Evolutionary conservation across 805 yeast genomes (phyloP).

Genomic region (Torulaspora quercuum): DNA sequence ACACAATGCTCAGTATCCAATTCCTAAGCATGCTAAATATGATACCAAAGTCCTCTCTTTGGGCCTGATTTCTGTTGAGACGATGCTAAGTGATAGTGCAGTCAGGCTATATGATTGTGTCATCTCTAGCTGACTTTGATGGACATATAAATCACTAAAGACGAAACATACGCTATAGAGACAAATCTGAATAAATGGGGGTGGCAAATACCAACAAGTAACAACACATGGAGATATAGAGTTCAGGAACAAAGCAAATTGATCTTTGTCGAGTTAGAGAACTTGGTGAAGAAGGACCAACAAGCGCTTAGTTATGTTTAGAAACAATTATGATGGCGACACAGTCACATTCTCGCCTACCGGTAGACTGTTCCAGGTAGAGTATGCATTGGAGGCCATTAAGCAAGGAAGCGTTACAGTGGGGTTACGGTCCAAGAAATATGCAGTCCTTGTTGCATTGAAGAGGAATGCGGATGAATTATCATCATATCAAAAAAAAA

Average conservation of each 20-base stretch:
- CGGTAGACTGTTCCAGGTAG: slow-evolving; percentile 96
- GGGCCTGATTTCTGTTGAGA: not conserved
- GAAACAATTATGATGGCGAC: slow-evolving; percentile 98
- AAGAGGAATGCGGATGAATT: slow-evolving; percentile 96
- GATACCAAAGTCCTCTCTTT: not conserved
- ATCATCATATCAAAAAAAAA: slow-evolving; percentile 93
- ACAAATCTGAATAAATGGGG: no score
- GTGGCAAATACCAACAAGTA: no score
- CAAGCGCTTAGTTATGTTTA: slow-evolving; percentile 66
- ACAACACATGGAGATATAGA: no score
- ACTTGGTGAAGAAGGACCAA: no score
- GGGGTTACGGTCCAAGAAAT: slow-evolving; percentile 79
- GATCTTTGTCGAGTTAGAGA: no score
- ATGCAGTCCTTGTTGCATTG: slow-evolving; percentile 89
- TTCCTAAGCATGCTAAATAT: slow-evolving; percentile 11
- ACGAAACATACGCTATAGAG: no score
- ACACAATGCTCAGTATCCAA: slow-evolving; percentile 27
- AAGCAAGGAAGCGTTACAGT: slow-evolving; percentile 98
- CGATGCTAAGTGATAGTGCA: no score
- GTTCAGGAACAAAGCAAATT: no score
- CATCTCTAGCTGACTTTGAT: no score
- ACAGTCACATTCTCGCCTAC: slow-evolving; percentile 98
- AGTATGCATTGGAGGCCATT: slow-evolving; percentile 95
- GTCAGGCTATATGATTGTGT: no score
- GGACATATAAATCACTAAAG: slow-evolving; percentile 1